Evolutionary conservation across 2,329 filamentous ascomycete genomes (phyloP).

Genomic region (Stenocarpella maydis): DNA sequence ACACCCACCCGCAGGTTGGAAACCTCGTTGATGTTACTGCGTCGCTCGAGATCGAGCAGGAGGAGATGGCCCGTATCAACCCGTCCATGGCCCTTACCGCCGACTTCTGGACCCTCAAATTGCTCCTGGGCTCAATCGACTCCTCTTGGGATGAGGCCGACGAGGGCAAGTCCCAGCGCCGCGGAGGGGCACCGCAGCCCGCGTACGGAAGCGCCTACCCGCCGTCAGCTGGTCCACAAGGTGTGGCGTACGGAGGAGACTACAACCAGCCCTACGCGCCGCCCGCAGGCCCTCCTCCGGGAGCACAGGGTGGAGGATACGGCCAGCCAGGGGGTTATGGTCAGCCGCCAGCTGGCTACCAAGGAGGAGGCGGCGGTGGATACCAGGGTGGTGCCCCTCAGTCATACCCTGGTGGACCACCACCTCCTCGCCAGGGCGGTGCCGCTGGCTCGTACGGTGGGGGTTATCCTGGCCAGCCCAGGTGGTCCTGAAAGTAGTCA

Average conservation of each 20-base stretch:
- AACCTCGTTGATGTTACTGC: not conserved
- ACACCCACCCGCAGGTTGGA: conserved; percentile 2
- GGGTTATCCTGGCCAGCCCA: conserved; percentile 1
- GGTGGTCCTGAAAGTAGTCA: not conserved
- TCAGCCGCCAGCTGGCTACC: not conserved
- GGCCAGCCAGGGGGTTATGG: not conserved
- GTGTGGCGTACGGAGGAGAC: not conserved
- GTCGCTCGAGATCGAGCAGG: conserved; percentile 9
- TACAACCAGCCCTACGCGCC: not conserved
- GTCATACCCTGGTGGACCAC: conserved; percentile 1
- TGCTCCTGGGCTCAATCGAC: not conserved
- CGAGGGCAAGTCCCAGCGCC: not conserved
- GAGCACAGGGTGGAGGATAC: not conserved
- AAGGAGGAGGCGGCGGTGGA: not conserved
- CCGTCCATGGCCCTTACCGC: not conserved
- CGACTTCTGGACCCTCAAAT: conserved; percentile 13
- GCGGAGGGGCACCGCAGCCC: not conserved
- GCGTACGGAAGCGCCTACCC: not conserved
- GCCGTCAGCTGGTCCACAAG: not conserved
- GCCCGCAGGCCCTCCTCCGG: not conserved
- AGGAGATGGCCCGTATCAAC: conserved; percentile 7
- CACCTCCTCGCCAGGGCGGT: not conserved
- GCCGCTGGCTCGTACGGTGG: not conserved
- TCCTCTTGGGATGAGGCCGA: not conserved
- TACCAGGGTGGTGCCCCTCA: not conserved